Evolutionary conservation across 2,329 filamentous ascomycete species (phyloP).

Genomic region (Teratosphaeria nubilosa): DNA sequence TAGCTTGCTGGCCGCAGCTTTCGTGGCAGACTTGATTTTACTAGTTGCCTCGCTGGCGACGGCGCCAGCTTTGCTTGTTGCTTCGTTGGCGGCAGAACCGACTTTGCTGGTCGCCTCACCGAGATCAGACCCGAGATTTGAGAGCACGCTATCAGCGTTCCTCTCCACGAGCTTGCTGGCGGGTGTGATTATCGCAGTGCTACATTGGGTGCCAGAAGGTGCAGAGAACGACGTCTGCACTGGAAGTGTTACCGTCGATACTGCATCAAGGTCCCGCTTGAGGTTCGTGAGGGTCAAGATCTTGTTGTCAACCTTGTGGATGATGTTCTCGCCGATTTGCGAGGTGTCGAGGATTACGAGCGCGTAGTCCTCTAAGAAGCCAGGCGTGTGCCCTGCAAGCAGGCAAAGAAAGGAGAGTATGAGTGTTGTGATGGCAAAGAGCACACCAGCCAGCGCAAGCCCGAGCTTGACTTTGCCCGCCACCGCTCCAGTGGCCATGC

Average conservation of each 20-base stretch:
- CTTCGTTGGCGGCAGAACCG: not conserved
- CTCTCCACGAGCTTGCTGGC: slow-evolving; percentile 4
- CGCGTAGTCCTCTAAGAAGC: slow-evolving; percentile 47
- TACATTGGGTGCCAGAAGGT: slow-evolving; percentile 1
- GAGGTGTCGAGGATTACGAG: slow-evolving; percentile 52
- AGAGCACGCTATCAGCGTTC: not conserved
- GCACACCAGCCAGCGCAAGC: slow-evolving; percentile 4
- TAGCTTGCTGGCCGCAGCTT: slow-evolving; percentile 14
- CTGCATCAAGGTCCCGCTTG: not conserved
- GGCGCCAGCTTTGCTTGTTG: slow-evolving; percentile 7
- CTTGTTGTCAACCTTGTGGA: slow-evolving; percentile 21
- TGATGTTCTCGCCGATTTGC: slow-evolving; percentile 36
- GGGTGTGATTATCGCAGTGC: slow-evolving; percentile 1
- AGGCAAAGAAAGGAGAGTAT: slow-evolving; percentile 51
- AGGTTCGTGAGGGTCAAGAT: slow-evolving; percentile 5
- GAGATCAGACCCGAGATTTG: slow-evolving; percentile 19
- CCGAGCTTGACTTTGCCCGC: not conserved
- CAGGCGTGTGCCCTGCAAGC: slow-evolving; percentile 48
- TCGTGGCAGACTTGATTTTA: slow-evolving; percentile 14
- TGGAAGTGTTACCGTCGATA: not conserved
- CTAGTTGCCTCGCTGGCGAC: slow-evolving; percentile 7
- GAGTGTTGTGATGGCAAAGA: slow-evolving; percentile 43
- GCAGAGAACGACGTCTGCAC: not conserved
- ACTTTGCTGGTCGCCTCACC: not conserved
- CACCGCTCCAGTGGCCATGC: not conserved